Evolutionary conservation across 208 protist species (phyloP).

Genomic region (Tritrichomonas musculus): DNA sequence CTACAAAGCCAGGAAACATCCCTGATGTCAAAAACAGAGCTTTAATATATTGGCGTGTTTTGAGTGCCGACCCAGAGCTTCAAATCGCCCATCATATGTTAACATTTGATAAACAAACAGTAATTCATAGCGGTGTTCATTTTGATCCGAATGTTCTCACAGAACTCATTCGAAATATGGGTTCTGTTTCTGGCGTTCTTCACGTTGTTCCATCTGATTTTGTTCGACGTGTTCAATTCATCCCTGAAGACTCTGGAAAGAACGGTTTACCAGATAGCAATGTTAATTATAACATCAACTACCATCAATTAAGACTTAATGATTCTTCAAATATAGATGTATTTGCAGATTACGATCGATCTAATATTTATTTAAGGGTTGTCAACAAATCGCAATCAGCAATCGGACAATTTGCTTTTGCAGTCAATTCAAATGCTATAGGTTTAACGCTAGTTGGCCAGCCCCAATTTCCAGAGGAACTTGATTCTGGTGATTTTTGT

Average conservation of each 20-base stretch:
- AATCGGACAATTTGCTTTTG: neutral
- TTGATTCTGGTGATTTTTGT: neutral
- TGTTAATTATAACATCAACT: neutral
- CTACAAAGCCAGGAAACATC: conserved; percentile 6
- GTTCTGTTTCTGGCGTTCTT: neutral
- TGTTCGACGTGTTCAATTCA: neutral
- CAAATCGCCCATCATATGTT: neutral
- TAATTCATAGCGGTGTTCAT: neutral
- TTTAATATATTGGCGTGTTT: conserved; percentile 14
- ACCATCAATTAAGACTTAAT: neutral
- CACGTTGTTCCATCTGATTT: neutral
- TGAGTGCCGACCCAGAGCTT: neutral
- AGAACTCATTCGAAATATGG: neutral
- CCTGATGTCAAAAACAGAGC: conserved; percentile 10
- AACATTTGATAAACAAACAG: neutral
- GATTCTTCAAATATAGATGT: neutral
- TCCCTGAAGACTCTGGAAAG: neutral
- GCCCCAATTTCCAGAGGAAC: neutral
- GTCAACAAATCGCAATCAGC: neutral
- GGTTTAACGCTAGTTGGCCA: neutral
- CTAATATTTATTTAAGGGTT: neutral
- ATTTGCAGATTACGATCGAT: neutral
- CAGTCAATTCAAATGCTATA: neutral
- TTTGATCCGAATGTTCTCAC: neutral
- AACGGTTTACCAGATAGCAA: too few relatives aligned